Conservation (phyloP, 2,329 filamentous ascomycete genomes). For the Epicoccum nigrum region DNA sequence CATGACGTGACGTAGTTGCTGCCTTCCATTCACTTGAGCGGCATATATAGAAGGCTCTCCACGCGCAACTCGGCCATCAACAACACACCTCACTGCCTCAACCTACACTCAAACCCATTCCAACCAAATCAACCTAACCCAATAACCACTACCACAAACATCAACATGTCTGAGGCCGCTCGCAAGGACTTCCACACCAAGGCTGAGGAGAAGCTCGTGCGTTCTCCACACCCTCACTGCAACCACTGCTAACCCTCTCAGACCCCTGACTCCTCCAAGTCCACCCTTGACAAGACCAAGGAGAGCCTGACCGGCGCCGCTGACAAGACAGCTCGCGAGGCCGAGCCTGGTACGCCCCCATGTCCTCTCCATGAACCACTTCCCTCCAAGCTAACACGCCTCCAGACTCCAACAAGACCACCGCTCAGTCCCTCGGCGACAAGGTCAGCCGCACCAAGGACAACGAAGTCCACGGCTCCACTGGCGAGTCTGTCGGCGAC, state of each 20-base stretch:
- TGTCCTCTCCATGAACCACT: neutral
- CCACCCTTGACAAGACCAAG: conserved; percentile 64
- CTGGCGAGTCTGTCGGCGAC: conserved; percentile 50
- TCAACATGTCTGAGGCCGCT: conserved; percentile 65
- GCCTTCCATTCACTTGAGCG: neutral
- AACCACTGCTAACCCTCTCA: conserved; percentile 29
- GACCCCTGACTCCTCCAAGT: conserved; percentile 66
- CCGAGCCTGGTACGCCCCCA: conserved; percentile 44
- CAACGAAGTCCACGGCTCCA: conserved; percentile 44
- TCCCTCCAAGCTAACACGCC: neutral
- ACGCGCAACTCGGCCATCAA: neutral
- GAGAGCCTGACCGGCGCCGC: conserved; percentile 61
- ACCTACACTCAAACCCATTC: conserved; percentile 13
- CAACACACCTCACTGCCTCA: conserved; percentile 17
- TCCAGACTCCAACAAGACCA: conserved; percentile 61
- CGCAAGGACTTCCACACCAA: conserved; percentile 67
- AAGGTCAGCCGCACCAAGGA: conserved; percentile 50
- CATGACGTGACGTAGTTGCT: conserved; percentile 37
- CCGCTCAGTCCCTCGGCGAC: conserved; percentile 55
- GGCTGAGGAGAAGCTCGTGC: conserved; percentile 56
- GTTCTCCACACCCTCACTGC: neutral
- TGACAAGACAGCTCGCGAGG: conserved; percentile 58
- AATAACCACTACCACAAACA: conserved; percentile 27
- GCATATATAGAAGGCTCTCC: conserved; percentile 31
- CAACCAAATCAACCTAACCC: conserved; percentile 29